Evolutionary conservation across 495 filamentous ascomycete genomes (phyloP).

Genomic region (Diplogelasinospora grovesii): DNA sequence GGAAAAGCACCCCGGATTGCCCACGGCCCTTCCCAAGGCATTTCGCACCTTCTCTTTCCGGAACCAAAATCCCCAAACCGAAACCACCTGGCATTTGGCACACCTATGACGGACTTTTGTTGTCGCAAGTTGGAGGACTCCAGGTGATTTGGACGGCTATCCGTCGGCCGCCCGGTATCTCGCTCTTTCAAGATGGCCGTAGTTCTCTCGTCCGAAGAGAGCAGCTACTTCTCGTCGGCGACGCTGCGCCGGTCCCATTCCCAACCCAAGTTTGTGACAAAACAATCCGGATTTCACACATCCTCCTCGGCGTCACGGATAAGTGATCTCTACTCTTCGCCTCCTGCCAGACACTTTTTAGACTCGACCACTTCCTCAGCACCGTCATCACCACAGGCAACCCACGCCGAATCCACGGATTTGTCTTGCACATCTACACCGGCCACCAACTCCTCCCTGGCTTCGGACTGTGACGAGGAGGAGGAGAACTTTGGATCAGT

Average conservation of each 20-base stretch:
- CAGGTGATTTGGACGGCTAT: slow-evolving; percentile 23
- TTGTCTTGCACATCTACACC: slow-evolving; percentile 49
- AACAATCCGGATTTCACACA: slow-evolving; percentile 30
- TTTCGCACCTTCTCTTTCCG: neutral
- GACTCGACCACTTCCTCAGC: slow-evolving; percentile 45
- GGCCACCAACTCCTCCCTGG: slow-evolving; percentile 57
- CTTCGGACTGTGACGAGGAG: slow-evolving; percentile 41
- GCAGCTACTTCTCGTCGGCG: slow-evolving; percentile 35
- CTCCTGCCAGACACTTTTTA: slow-evolving; percentile 22
- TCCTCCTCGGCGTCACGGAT: slow-evolving; percentile 38
- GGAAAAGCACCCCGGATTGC: slow-evolving; percentile 9
- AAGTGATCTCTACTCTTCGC: slow-evolving; percentile 30
- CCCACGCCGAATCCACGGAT: slow-evolving; percentile 32
- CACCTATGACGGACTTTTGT: slow-evolving; percentile 21
- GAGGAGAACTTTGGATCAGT: slow-evolving; percentile 23
- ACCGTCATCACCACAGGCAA: slow-evolving; percentile 35
- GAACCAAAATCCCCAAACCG: neutral
- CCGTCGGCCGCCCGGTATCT: slow-evolving; percentile 14
- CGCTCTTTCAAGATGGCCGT: slow-evolving; percentile 35
- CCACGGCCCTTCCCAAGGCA: neutral
- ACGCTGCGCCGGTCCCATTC: slow-evolving; percentile 43
- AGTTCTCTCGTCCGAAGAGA: slow-evolving; percentile 40
- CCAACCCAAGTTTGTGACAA: slow-evolving; percentile 36
- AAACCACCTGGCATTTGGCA: slow-evolving; percentile 1
- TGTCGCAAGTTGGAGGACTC: slow-evolving; percentile 21